phyloP scores from a whole-genome alignment of 495 filamentous ascomycete species.

The Hyaloscypha hepaticicola region DNA sequence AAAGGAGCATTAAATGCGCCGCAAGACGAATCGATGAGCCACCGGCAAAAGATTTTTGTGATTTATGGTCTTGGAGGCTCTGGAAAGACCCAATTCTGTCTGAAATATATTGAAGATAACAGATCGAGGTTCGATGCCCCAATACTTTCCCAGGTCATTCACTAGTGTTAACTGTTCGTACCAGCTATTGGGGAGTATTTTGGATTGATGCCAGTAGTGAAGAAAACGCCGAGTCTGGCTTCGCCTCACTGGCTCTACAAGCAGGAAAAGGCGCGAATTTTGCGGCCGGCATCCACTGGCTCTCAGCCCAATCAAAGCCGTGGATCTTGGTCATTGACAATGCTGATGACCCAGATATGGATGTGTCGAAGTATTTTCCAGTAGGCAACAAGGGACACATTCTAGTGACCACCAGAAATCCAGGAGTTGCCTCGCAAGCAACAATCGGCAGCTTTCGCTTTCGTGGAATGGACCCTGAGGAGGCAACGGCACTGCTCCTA shows the following conservation, averaged over 20 bases:
- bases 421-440: constrained; percentile 1
- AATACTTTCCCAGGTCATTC: background rate
- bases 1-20: background rate
- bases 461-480: constrained; percentile 8
- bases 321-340: constrained; percentile 41
- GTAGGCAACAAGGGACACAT: constrained; percentile 35
- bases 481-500: constrained; percentile 9
- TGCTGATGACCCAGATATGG: constrained; percentile 38
- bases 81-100: constrained; percentile 38
- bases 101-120: constrained; percentile 36
- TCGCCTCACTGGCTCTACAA: constrained; percentile 33
- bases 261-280: constrained; percentile 27
- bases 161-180: constrained; percentile 10
- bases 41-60: constrained; percentile 30
- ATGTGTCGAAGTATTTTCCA: constrained; percentile 39
- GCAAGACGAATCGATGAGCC: constrained; percentile 1
- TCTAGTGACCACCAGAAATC: constrained; percentile 44
- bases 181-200: constrained; percentile 34
- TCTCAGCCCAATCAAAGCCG: constrained; percentile 24
- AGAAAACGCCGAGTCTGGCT: constrained; percentile 27
- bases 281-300: constrained; percentile 31
- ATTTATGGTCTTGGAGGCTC: constrained; percentile 36
- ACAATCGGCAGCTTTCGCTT: background rate
- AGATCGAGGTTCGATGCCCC: constrained; percentile 17
- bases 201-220: constrained; percentile 31